Evolutionary conservation across 2,329 filamentous ascomycete species (phyloP), one percentile per base, ranked within the genome.

Genomic region (Pseudogymnoascus sp.): DNA sequence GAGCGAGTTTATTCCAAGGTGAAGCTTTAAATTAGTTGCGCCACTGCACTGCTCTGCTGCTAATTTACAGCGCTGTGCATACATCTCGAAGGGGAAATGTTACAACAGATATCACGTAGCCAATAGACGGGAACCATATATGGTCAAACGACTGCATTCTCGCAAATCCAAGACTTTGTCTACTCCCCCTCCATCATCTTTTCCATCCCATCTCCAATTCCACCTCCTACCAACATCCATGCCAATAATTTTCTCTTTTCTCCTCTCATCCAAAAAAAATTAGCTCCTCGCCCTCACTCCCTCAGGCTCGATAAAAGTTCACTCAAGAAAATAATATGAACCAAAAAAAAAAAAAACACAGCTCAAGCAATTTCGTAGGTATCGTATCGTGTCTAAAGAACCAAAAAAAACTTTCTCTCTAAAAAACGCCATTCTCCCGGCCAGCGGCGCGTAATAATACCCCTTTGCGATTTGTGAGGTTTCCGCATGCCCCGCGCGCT

Each of bases 101-200:
- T 26, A 15, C 10, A 21, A 7, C 39, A 45, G 19, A 6, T 26
- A 23, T 38, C 35, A 38, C 35, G 10, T n/a, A 2, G 15, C 7
- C 5, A 18, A 19, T n/a, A 38, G 19, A 45, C 39, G 21, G 12
- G 26, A n/a, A 26, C 2, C 2, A 45, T 45, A 13, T 45, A 45
- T 45, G 39, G 39, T 45, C 39, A 45, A 45, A 45, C 21, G 39
- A 45, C 39, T 45, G 39, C 39, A 45, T 45, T 45, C 39, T 45
- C 21, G 39, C 39, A 45, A 45, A 45, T 45, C 39, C 39, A 45
- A 45, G 39, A 45, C 39, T 45, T 45, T 45, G 39, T 45, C 39
- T 45, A 45, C 39, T 26, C 12, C 39, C 3, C 39, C n/a, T 45
- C 39, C 19, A 37, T 15, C 19, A 13, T 26, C 19, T 45, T n/a